Percentiles rank a stretch among this genome's conserved stretches.
Conservation (phyloP, 371 early-diverging fungal species). For the Lichtheimia ramosa region DNA sequence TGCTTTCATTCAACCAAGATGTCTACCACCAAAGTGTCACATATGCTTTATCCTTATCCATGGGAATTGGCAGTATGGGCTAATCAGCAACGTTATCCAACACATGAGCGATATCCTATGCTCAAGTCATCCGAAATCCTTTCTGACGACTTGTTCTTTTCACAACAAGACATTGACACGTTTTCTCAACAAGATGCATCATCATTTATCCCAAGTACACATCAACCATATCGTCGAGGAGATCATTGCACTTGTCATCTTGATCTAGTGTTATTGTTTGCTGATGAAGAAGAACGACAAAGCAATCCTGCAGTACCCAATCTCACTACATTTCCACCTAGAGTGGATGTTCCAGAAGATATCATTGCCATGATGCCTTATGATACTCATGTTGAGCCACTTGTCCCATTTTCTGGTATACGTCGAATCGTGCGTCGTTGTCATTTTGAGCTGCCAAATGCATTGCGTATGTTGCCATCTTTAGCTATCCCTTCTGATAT, state of each 20-base stretch:
- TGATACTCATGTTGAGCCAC: not conserved
- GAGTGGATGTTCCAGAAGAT: too few relatives aligned
- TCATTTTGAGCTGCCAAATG: conserved; percentile 5
- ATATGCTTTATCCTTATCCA: conserved; percentile 14
- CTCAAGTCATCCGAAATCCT: conserved; percentile 16
- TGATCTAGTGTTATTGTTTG: too few relatives aligned
- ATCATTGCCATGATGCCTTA: too few relatives aligned
- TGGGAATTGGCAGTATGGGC: conserved; percentile 22
- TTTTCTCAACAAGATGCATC: not conserved
- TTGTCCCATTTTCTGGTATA: conserved; percentile 12
- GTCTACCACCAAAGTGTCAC: conserved; percentile 15
- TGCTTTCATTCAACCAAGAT: not conserved
- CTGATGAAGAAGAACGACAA: too few relatives aligned
- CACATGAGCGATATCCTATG: conserved; percentile 14
- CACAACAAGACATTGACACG: conserved; percentile 5
- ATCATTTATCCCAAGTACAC: too few relatives aligned
- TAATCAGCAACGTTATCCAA: conserved; percentile 20
- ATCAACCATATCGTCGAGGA: too few relatives aligned
- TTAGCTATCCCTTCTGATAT: conserved; percentile 1
- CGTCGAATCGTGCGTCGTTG: conserved; percentile 18
- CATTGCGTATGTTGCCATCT: not conserved
- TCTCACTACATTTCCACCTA: too few relatives aligned
- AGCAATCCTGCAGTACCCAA: too few relatives aligned
- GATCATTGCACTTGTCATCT: too few relatives aligned
- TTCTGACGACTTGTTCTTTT: conserved; percentile 13